These are phyloP conservation scores for Bolboschoenus planiculmis DNA, from an alignment of 176 grass and related monocot genomes.

Conservation along the genomic window DNA sequence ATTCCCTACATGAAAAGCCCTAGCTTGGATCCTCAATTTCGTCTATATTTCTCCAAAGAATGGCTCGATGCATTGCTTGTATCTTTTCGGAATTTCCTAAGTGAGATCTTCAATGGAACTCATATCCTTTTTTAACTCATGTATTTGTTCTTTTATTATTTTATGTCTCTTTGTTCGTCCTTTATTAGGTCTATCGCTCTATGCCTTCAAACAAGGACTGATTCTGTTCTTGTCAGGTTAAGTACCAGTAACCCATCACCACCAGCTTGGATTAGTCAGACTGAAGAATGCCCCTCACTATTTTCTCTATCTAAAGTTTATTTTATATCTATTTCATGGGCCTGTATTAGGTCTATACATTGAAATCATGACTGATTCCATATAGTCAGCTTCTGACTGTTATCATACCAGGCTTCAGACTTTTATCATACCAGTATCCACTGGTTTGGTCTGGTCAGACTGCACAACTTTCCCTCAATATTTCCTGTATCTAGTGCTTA, in stretches of 20 bases:
- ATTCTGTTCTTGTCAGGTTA: background rate
- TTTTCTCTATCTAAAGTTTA: background rate
- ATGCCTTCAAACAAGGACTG: background rate
- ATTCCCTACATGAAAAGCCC: slow-evolving; percentile 84
- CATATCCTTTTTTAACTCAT: slow-evolving; percentile 63
- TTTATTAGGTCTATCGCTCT: background rate
- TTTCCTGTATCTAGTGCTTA: background rate
- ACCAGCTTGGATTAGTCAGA: background rate
- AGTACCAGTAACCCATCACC: no score
- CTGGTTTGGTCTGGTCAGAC: background rate
- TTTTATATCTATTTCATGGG: background rate
- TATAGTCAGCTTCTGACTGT: background rate
- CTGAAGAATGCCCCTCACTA: background rate
- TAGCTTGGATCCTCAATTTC: slow-evolving; percentile 85
- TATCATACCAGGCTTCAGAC: no score
- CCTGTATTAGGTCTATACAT: background rate
- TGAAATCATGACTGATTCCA: background rate
- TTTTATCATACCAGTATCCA: no score
- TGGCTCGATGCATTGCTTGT: slow-evolving; percentile 74
- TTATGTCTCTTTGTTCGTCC: background rate
- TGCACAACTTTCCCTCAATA: background rate
- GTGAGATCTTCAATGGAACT: slow-evolving; percentile 83
- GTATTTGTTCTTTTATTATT: background rate
- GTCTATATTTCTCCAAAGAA: slow-evolving; percentile 95
- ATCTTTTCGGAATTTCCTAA: slow-evolving; percentile 84